Base-by-base conservation (phyloP, 495 filamentous ascomycete species). In the Hypoxylon cercidicola region DNA sequence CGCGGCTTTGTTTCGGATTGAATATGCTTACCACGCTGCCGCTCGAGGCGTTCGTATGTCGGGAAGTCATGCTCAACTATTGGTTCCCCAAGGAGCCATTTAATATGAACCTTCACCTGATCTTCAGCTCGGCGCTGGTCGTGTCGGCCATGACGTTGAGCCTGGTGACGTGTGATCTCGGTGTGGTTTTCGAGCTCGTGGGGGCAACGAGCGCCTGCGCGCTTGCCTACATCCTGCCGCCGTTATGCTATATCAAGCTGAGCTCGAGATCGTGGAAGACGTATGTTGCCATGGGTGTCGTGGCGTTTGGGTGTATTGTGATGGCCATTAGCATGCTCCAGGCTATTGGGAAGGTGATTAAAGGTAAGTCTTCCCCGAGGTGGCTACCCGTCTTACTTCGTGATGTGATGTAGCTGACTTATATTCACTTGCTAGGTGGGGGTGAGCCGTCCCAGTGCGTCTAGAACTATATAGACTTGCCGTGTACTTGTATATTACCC, bases 1-100 rank as follows among this genome's bases (percentile, higher is more conserved):
- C 95, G 40, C 87, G 95, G 68, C 81, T 99, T 67, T 97, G 92
- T 73, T 97, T 99, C 66, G 95, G 96, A 3, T 78, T 98, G 55
- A 99, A 99, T 80, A 99, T 99, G 95, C 86, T 99, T 62, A 98
- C 95, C 5, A 99, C 95, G 1, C 80, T 99, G 43, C 95, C 95
- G 2, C 86, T 99, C 35, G 95, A 99, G 79, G 91, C 92, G 7
- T 99, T 99, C 75, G 95, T 99, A 43, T 98, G 96, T 75, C 87
- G 95, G 56, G 93, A 97, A 74, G 95, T 98, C 40, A 96, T 98
- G 90, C 85, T 90, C 32, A 93, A 91, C 46, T 99, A 97, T 78
- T 99, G 88, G 77, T 97, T 92, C 76, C 90, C 79, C 15, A 78
- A 77, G 62, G 88, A 93, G 63, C 89, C 89, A 0, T 93, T 90